Base-by-base conservation (phyloP, 495 filamentous ascomycete genomes). In the Hamigera avellanea region DNA sequence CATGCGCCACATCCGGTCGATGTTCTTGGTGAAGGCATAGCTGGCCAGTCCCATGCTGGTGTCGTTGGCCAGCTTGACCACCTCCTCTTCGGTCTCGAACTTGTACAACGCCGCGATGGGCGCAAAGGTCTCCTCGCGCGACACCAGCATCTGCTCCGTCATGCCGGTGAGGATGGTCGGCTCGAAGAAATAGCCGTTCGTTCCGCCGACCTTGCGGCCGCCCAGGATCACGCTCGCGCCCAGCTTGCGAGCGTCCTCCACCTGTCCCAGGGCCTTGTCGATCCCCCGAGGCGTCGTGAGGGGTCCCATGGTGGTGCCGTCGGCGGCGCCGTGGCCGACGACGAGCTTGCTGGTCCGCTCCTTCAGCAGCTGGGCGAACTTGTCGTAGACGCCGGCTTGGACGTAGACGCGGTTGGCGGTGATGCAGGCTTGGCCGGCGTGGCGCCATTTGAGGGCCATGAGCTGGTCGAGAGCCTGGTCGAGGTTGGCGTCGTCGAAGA, bases 341-440 rank as follows among this genome's bases (percentile, higher is more conserved):
- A 73, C 66, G n/a, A 86, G 53, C 40, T 61, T 60, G 19, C 54
- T 52, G 2, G 73, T 72, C 14, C 68, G 62, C 32, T 72, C 67
- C 14, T 67, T 72, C 13, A 83, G 54, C 16, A 75, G 43, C 6
- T 56, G 45, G 1, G 76, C 57, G 47, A 80, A 77, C 15, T 53
- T 43, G 6, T 72, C 67, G 44, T 73, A 75, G 19, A 78, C 44
- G 3, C 65, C 66, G 23, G 54, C 50, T 52, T 86, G 79, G 1
- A 86, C 70, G 49, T 81, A 86, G 27, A 86, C 67, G 0, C 80
- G 54, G 51, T 86, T 86, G 1, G 81, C 79, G 1, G 78, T 80
- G 25, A 84, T 77, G 48, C 81, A 86, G 0, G 81, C 80, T 51
- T 86, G 81, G 3, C 81, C 78, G 0, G 72, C 72, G 52, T 76